phyloP scores from a whole-genome alignment of 306 rosid genomes.

The Aeschynomene evenia region DNA sequence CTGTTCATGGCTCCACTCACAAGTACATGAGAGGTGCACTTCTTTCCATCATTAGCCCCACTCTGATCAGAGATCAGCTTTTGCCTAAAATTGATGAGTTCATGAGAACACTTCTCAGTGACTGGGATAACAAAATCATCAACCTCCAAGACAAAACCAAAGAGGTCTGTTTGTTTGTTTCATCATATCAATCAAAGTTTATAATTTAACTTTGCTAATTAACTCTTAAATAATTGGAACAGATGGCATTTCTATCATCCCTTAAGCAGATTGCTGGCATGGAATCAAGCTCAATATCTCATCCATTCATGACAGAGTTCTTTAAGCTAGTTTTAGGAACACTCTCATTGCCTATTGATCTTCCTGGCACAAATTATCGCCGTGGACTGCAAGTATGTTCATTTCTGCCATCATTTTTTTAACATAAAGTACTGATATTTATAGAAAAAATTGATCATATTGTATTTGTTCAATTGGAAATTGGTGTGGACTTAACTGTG shows the following conservation, averaged over 20 bases:
- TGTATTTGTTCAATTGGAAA: neutral
- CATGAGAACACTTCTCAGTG: conserved; percentile 67
- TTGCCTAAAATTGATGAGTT: conserved; percentile 80
- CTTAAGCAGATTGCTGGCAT: conserved; percentile 88
- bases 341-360: conserved; percentile 83
- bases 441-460: neutral
- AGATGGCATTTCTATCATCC: conserved; percentile 95
- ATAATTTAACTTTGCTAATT: neutral
- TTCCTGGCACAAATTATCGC: conserved; percentile 88
- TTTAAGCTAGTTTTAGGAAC: conserved; percentile 93
- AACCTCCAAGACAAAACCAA: conserved; percentile 92
- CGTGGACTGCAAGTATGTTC: conserved; percentile 64
- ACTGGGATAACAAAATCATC: conserved; percentile 71
- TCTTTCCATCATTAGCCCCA: conserved; percentile 78
- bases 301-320: conserved; percentile 73
- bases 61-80: conserved; percentile 66
- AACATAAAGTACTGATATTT: neutral
- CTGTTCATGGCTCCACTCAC: conserved; percentile 96
- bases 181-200: neutral
- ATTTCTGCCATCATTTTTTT: neutral
- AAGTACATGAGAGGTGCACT: conserved; percentile 92
- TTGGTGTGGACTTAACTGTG: neutral
- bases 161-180: conserved; percentile 53
- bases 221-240: conserved; percentile 23
- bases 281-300: conserved; percentile 62